These are phyloP conservation scores for Intubia oerlemansii DNA, from an alignment of 2,329 filamentous ascomycete species.

Conservation along the genomic window DNA sequence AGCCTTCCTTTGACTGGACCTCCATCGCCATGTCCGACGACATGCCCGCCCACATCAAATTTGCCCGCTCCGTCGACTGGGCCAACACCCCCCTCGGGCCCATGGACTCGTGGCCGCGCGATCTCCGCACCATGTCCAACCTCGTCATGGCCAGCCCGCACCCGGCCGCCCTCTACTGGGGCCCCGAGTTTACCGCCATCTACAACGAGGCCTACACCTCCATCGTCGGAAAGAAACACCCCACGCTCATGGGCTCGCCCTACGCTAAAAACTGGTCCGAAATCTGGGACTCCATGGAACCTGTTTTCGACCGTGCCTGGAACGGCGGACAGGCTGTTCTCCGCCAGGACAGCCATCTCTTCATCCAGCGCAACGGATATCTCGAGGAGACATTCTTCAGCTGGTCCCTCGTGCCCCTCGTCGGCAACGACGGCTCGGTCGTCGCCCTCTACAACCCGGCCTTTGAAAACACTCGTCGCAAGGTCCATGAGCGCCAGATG, in stretches of 20 bases:
- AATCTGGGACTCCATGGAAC: conserved; percentile 51
- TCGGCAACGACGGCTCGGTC: conserved; percentile 52
- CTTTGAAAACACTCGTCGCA: conserved; percentile 62
- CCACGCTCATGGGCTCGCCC: conserved; percentile 48
- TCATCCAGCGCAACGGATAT: conserved; percentile 46
- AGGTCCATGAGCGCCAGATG: conserved; percentile 63
- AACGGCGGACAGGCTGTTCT: conserved; percentile 57
- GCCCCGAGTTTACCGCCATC: conserved; percentile 43
- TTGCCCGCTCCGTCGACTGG: conserved; percentile 56
- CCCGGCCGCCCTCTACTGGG: conserved; percentile 64
- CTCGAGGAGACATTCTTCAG: conserved; percentile 67
- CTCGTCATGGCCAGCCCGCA: conserved; percentile 62
- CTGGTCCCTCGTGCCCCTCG: conserved; percentile 61
- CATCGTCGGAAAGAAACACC: conserved; percentile 59
- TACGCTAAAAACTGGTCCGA: conserved; percentile 52
- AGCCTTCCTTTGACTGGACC: conserved; percentile 81
- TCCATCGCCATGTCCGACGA: conserved; percentile 39
- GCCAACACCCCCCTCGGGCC: conserved; percentile 49
- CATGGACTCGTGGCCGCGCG: conserved; percentile 50
- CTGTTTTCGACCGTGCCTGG: conserved; percentile 45
- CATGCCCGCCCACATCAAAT: conserved; percentile 49
- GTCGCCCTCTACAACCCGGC: conserved; percentile 61
- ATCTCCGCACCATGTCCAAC: conserved; percentile 60
- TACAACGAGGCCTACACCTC: conserved; percentile 54
- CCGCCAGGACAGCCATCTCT: conserved; percentile 65